Base-by-base conservation (phyloP, 2,329 filamentous ascomycete species). In the Aspergillus fructus region DNA sequence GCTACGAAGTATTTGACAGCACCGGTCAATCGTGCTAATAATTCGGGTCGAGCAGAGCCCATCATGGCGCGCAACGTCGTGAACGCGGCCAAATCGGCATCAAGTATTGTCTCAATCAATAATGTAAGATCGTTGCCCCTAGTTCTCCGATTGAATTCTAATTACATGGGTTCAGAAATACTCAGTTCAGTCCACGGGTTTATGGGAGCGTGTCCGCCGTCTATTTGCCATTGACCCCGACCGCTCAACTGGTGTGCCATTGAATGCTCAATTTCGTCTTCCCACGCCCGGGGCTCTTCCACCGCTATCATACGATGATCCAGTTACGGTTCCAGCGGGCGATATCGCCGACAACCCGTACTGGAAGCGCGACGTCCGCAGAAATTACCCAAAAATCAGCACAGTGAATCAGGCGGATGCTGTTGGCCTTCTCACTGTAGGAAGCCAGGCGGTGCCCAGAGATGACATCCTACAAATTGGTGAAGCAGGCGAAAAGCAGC, bases 341-440 rank as follows among this genome's bases (percentile, higher is more conserved):
- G 91, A 96, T 74, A 87, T 96, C 68, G 91, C 91, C 68, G 90
- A 93, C 75, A 96, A 96, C 79, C 86, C 91, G 39, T 96, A 97
- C 81, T 99, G 92, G 91, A 96, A 96, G 83, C 92, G 94, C 69
- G 94, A 99, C 72, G 76, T 81, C 60, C 89, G 94, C 67, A 85
- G 94, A 68, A 83, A 83, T 68, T 97, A 97, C 79, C 90, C 94
- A 33, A 84, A 83, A 66, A 82, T 89, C 56, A 93, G 89, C 70
- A 87, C 90, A 46, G 84, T 99, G 61, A 88, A 81, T 59, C 94
- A 97, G 81, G 85, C 85, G 47, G 90, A 97, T 75, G 87, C 91
- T 51, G 94, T 94, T 23, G 89, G 89, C 42, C 84, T 99, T 67
- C 81, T 99, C 71, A 87, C 83, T 27, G 86, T 97, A 45, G 94